These are phyloP conservation scores for Diaporthe batatas DNA, from an alignment of 2,329 filamentous ascomycete genomes.

Conservation along the genomic window DNA sequence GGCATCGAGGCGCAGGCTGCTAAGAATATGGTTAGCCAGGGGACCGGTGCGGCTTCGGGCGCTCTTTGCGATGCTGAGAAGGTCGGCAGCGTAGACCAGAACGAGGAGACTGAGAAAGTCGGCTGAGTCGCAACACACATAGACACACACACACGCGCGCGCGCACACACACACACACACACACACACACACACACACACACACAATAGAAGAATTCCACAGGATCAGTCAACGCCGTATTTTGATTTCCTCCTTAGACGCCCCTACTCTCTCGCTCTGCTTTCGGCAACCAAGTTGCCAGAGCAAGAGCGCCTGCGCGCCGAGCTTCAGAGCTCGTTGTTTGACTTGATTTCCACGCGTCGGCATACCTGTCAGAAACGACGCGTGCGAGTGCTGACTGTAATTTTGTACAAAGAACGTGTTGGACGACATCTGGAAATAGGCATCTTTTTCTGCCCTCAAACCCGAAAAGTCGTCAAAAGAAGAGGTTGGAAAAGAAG, in stretches of 20 bases:
- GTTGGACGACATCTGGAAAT: neutral
- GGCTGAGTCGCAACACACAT: neutral
- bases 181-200: neutral
- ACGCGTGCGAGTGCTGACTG: constrained; percentile 25
- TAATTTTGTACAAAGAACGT: constrained; percentile 40
- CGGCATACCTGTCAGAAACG: constrained; percentile 2
- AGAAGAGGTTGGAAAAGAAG: neutral
- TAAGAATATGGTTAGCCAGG: constrained; percentile 20
- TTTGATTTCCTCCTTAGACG: constrained; percentile 37
- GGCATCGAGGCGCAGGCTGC: constrained; percentile 37
- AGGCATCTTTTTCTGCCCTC: neutral
- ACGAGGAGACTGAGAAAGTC: constrained; percentile 70
- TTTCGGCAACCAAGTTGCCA: constrained; percentile 3
- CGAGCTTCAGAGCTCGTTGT: constrained; percentile 14
- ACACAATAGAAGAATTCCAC: constrained; percentile 32
- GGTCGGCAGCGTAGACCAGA: constrained; percentile 66
- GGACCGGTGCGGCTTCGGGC: constrained; percentile 29
- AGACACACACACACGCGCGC: neutral
- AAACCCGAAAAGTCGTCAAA: constrained; percentile 6
- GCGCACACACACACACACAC: neutral
- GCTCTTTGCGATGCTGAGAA: constrained; percentile 56
- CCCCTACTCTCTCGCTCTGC: constrained; percentile 27
- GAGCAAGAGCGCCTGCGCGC: constrained; percentile 19
- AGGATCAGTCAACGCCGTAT: constrained; percentile 32
- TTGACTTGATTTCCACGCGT: constrained; percentile 10